Conservation (phyloP, 208 protist genomes). For the Strigomonas culicis region DNA sequence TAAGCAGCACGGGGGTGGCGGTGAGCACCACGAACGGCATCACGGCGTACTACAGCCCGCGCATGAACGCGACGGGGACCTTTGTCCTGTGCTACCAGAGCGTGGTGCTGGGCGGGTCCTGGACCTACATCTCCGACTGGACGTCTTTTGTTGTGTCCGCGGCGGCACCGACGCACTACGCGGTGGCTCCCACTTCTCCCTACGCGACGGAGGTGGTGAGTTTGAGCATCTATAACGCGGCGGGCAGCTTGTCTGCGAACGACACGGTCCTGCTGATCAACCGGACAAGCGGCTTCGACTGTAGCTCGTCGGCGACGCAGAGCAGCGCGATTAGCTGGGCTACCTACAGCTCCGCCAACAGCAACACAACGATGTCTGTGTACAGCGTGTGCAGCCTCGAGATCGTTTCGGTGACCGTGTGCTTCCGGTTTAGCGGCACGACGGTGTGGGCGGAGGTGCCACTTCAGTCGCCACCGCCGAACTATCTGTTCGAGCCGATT, state of each 20-base stretch:
- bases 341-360: conserved; percentile 26
- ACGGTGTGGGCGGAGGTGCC: conserved; percentile 79
- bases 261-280: conserved; percentile 59
- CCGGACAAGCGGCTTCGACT: conserved; percentile 44
- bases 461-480: conserved; percentile 29
- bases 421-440: conserved; percentile 49
- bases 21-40: conserved; percentile 42
- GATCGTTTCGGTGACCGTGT: conserved; percentile 54
- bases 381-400: conserved; percentile 57
- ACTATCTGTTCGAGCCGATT: conserved; percentile 50
- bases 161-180: conserved; percentile 59
- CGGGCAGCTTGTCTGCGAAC: conserved; percentile 23
- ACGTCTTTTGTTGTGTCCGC: conserved; percentile 56
- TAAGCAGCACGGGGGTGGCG: conserved; percentile 25
- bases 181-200: conserved; percentile 27
- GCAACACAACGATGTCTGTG: conserved; percentile 34
- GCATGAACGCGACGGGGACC: conserved; percentile 60
- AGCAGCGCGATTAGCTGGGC: conserved; percentile 43
- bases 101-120: conserved; percentile 29
- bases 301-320: conserved; percentile 24
- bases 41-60: conserved; percentile 57
- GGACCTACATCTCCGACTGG: conserved; percentile 56
- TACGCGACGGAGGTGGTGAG: conserved; percentile 56
- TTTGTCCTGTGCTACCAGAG: conserved; percentile 88
- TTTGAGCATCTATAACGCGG: conserved; percentile 35